Evolutionary conservation across 2,329 filamentous ascomycete species (phyloP), one percentile per base, ranked within the genome.

Genomic region (Fusarium lyarnte): DNA sequence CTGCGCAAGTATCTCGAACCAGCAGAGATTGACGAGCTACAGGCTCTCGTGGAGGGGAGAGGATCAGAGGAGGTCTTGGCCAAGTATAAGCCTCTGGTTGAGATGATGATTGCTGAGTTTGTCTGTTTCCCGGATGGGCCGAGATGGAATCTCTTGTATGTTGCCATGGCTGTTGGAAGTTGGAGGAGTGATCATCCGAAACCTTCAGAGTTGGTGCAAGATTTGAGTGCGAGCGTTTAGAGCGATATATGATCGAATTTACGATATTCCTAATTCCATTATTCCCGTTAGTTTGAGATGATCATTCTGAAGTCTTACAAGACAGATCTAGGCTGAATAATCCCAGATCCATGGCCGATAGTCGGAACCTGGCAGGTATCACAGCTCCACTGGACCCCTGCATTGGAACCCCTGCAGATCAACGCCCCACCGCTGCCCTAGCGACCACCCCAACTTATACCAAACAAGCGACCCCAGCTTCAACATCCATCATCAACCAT

Each of bases 71-170:
- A 45, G n/a, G 42, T 59, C 5, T 11, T 73, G 29, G 31, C 16
- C 27, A 71, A 54, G 47, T 77, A 69, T 25, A 62, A 59, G 21
- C 64, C 67, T 3, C 41, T 77, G 43, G 63, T 77, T 7, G 68
- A 77, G 31, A 53, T 63, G 31, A 45, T 77, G 39, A 57, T 76
- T 46, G 25, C 66, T 9, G 73, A 66, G 12, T 76, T 76, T 52
- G 76, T 78, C 31, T 78, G 77, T 38, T 78, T 78, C 58, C 58
- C 70, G 3, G 71, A 76, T 60, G 75, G 75, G 2, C 75, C 75
- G 25, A 61, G 75, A 31, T 77, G 75, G 75, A 76, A 77, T 42
- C 58, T 75, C 5, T 39, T 76, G 6, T 74, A 69, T 31, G 66
- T 75, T 31, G 69, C 72, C 8, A 62, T 76, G 58, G 66, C 59